Conservation (phyloP, 2,329 filamentous ascomycete species). For the Penicillium polonicum region DNA sequence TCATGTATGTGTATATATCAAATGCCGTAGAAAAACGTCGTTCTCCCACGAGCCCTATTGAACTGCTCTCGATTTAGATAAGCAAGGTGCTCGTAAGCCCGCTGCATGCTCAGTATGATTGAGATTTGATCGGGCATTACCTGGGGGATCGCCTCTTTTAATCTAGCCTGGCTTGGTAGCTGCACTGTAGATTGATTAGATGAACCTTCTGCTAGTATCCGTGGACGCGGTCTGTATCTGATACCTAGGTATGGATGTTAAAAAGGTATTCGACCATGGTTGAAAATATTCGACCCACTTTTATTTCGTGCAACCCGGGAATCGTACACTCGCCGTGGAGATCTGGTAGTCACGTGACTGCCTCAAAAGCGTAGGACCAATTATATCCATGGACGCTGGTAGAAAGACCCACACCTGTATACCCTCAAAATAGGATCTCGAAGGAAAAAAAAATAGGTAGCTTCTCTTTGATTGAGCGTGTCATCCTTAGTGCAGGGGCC, state of each 20-base stretch:
- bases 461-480: conserved; percentile 80
- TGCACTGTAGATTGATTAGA: not conserved
- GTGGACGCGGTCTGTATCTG: not conserved
- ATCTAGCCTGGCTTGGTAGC: not conserved
- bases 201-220: not conserved
- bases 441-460: conserved; percentile 66
- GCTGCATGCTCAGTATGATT: not conserved
- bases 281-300: not conserved
- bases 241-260: not conserved
- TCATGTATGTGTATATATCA: not conserved
- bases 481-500: conserved; percentile 90
- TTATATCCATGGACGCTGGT: too few relatives aligned
- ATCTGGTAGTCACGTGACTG: not conserved
- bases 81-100: too few relatives aligned
- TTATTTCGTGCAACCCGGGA: not conserved
- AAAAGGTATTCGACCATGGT: too few relatives aligned
- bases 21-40: too few relatives aligned
- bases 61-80: too few relatives aligned
- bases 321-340: not conserved
- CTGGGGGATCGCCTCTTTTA: not conserved
- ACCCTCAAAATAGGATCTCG: not conserved
- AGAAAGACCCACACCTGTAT: not conserved
- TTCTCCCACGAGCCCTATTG: too few relatives aligned
- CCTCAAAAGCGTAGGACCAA: not conserved
- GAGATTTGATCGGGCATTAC: not conserved